Evolutionary conservation across 768 basidiomycete species (phyloP), one percentile per base, ranked within the genome.

Genomic region (Boletus huronensis): DNA sequence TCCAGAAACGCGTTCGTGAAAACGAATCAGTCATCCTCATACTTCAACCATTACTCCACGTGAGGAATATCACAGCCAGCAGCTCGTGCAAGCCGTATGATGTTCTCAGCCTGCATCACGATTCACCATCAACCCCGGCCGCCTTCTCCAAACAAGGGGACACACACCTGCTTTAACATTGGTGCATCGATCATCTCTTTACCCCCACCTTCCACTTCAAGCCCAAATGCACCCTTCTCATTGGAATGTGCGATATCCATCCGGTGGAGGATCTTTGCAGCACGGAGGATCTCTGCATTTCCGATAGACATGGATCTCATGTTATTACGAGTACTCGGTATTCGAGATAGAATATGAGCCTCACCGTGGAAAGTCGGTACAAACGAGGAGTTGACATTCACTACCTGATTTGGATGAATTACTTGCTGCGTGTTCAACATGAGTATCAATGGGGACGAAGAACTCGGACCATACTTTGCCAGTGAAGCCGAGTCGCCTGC

Each of bases 161-260:
- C 39, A 51, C 60, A 0, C 40, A 58, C 31, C 79, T 90, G 90
- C 67, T 90, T 88, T 40, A 95, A 74, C 87, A 96, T 92, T 0
- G 93, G 93, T 8, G 88, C 88, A 68, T 96, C 93, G 34, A 95
- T 87, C 93, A 95, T 94, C 64, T 87, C 84, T 45, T 82, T 84
- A 16, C 76, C 70, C 3, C 77, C 77, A 40, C 75, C 79, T 21
- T 75, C 73, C 38, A 77, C 66, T 44, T 87, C 85, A 25, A 93
- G 74, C 0, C 90, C 91, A 39, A 88, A 81, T 3, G 93, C 93
- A 5, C 90, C 90, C 35, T 69, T 71, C 41, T 75, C 72, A 13
- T 74, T 72, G 17, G 69, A 71, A 63, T 88, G 78, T 0, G 85
- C 83, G 5, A 70, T 61, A 43, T 78, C 70, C 88, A 91, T 89